Evolutionary conservation across 2,329 filamentous ascomycete genomes (phyloP), one percentile per base, ranked within the genome.

Genomic region (Alternaria dauci): DNA sequence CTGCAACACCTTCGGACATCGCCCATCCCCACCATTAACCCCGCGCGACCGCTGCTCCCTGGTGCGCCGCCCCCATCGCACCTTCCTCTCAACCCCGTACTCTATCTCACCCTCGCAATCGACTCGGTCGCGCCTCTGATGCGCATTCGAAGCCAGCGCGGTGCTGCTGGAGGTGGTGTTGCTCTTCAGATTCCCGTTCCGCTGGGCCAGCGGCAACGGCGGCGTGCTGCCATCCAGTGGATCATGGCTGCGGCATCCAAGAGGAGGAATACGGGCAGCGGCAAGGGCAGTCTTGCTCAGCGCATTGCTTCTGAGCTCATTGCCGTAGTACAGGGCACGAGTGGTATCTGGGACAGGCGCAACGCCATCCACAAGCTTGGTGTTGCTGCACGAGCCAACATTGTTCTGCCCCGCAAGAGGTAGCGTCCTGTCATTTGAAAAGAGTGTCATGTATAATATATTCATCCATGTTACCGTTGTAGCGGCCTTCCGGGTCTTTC

Each of bases 71-170:
- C 93, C 1, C 84, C 91, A 25, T 83, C 86, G 4, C 89, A 94
- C 71, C 89, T 99, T 9, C 93, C 95, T 3, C 87, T 97, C 32
- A 92, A 97, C 79, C 95, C 95, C 1, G 85, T 96, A 55, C 86
- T 92, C 55, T 99, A 98, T 82, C 89, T 99, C 48, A 92, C 91
- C 12, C 85, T 96, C 32, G 93, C 94, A 32, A 89, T 99, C 72
- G 95, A 99, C 84, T 96, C 92, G 9, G 90, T 99, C 25, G 92
- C 94, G 1, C 95, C 95, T 9, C 86, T 99, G 16, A 83, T 99
- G 73, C 90, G 91, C 68, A 89, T 99, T 74, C 87, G 89, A 55
- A 86, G 86, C 62, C 86, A 93, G 71, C 88, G 88, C 72, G 93
- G 93, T 68, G 87, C 91, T 36, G 92, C 91, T 1, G 94, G 94